Evolutionary conservation across 2,329 filamentous ascomycete genomes (phyloP), one percentile per base, ranked within the genome.

Genomic region (Colletotrichum navitas): DNA sequence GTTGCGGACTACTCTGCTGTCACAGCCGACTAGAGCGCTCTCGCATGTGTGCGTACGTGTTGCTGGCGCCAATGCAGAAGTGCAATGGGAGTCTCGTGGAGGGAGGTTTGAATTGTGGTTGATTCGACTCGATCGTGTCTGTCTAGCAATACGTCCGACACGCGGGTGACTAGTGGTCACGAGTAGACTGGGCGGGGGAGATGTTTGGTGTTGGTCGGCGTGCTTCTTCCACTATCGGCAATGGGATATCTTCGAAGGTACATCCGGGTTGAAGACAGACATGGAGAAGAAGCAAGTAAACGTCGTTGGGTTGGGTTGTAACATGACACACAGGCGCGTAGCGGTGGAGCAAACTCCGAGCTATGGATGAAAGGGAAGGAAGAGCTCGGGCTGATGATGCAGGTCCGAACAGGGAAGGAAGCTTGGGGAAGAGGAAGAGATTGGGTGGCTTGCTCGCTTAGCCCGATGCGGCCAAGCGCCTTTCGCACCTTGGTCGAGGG

Each of bases 231-330:
- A 58, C 43, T 71, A 66, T 71, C 47, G 63, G 63, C 68, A 62
- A 61, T 21, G 47, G 54, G 55, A 66, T 66, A 66, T 66, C 43
- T 69, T 56, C 52, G 16, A 29, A 49, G 49, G 26, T 26, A 29
- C 34, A 49, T 41, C 5, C 39, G 21, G 10, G 43, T 68, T 43
- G 59, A 71, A 71, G 64, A 63, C 41, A 7, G 64, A 59, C 49
- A 58, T 59, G 58, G 45, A 71, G 45, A 71, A 71, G 58, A 71
- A 71, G 58, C 60, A 71, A 71, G 55, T 43, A 63, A 71, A 36
- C 32, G 10, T 56, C 26, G 51, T 29, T 26, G 26, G 29, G 51
- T 29, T 26, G 26, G 29, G 16, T 64, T 26, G 58, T 8, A 21
- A 56, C 11, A 14, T 2, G 18, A 56, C 52, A 55, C n/a, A 14